phyloP scores from a whole-genome alignment of 257 asterid species.

The Leonotis leonurus region DNA sequence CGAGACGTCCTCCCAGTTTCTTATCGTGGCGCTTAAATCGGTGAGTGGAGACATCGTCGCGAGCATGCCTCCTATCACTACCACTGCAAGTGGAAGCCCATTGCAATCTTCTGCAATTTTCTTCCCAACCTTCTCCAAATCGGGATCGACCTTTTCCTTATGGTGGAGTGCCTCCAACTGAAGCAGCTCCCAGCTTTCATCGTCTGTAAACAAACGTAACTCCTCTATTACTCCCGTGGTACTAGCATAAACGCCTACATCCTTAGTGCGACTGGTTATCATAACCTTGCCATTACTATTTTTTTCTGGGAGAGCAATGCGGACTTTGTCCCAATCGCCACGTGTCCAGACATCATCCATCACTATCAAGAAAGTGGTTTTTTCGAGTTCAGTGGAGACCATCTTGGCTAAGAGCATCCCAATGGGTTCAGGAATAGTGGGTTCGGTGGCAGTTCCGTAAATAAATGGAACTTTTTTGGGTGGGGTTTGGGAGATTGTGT shows the following conservation, averaged over 20 bases:
- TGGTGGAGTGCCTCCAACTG: not conserved
- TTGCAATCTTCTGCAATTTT: not conserved
- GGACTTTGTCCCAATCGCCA: not conserved
- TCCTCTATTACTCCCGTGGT: not conserved
- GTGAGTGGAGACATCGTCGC: not conserved
- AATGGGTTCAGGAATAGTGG: no score
- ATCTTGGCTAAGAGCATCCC: no score
- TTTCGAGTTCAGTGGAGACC: no score
- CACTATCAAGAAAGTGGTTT: not conserved
- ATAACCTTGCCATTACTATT: not conserved
- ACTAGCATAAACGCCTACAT: not conserved
- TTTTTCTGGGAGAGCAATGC: not conserved
- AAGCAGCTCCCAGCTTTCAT: slow-evolving; percentile 4
- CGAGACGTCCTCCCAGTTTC: not conserved
- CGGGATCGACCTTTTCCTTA: not conserved
- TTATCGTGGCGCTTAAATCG: not conserved
- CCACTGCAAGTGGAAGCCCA: not conserved
- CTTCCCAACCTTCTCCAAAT: not conserved
- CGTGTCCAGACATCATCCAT: not conserved
- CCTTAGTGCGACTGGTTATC: not conserved
- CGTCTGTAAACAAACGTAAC: not conserved
- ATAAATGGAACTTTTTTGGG: no score
- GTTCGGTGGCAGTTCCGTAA: no score
- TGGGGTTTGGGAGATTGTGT: no score
- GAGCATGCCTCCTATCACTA: not conserved